Evolutionary conservation across 2,329 filamentous ascomycete genomes (phyloP).

Genomic region (Fusarium concolor): DNA sequence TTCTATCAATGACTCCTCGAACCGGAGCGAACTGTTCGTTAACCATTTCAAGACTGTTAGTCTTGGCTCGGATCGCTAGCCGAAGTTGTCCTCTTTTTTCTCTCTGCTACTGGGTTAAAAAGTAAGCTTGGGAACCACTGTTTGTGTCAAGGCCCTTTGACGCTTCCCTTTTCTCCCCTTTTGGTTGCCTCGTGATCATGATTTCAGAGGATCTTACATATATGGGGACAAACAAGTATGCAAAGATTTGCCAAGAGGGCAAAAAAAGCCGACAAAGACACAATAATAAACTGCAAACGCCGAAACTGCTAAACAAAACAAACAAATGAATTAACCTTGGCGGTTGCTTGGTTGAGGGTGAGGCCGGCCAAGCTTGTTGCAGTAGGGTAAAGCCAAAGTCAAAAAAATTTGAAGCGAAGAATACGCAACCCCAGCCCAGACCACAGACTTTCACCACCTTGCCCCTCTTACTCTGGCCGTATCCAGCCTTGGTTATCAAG

Average conservation of each 20-base stretch:
- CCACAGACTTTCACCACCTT: conserved; percentile 33
- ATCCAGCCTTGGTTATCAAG: conserved; percentile 15
- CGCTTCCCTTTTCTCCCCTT: conserved; percentile 15
- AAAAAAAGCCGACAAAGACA: conserved; percentile 20
- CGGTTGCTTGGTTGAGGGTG: conserved; percentile 14
- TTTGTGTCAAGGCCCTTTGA: conserved; percentile 19
- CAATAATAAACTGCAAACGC: conserved; percentile 3
- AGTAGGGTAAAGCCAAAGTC: conserved; percentile 24
- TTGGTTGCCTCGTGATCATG: conserved; percentile 23
- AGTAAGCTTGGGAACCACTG: conserved; percentile 16
- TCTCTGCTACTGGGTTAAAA: conserved; percentile 17
- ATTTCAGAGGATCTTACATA: conserved; percentile 23
- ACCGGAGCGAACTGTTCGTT: conserved; percentile 16
- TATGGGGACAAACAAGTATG: conserved; percentile 15
- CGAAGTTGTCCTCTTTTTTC: conserved; percentile 21
- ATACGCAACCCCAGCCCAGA: conserved; percentile 26
- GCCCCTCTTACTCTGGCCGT: conserved; percentile 24
- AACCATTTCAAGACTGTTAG: conserved; percentile 17
- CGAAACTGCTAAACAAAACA: conserved; percentile 11
- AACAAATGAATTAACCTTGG: neutral
- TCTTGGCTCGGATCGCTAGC: conserved; percentile 30
- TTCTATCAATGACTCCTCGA: conserved; percentile 33
- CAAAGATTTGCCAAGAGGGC: conserved; percentile 17
- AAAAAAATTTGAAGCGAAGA: conserved; percentile 5
- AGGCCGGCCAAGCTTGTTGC: conserved; percentile 20